Evolutionary conservation across 2,329 filamentous ascomycete species (phyloP).

Genomic region (Claviceps sorghi): DNA sequence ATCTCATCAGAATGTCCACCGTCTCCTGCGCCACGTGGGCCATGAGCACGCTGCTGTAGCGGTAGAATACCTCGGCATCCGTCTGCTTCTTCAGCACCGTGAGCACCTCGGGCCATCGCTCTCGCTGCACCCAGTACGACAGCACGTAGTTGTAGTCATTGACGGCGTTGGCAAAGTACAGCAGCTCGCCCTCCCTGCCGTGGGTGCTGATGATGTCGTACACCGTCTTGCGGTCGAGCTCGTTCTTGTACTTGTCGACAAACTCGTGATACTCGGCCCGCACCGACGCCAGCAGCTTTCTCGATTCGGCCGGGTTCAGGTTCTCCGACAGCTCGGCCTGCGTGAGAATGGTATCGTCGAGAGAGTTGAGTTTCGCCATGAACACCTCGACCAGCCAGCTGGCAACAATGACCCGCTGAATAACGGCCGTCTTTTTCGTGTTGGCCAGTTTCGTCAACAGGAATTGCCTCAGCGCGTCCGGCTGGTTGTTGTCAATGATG

Average conservation of each 20-base stretch:
- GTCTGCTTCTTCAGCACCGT: constrained; percentile 85
- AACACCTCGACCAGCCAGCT: constrained; percentile 93
- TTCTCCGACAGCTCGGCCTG: constrained; percentile 67
- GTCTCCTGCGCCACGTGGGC: constrained; percentile 69
- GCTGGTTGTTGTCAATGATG: constrained; percentile 80
- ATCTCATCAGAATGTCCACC: constrained; percentile 91
- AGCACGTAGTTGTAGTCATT: constrained; percentile 92
- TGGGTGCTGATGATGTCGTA: constrained; percentile 96
- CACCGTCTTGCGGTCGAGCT: constrained; percentile 79
- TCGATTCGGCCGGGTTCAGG: constrained; percentile 54
- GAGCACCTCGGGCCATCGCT: constrained; percentile 78
- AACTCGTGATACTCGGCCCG: constrained; percentile 80
- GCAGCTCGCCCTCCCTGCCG: constrained; percentile 78
- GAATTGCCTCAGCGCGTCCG: constrained; percentile 83
- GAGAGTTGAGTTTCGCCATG: constrained; percentile 89
- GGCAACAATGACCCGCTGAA: constrained; percentile 92
- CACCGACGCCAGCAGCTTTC: constrained; percentile 54
- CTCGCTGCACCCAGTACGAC: constrained; percentile 92
- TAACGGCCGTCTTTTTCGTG: constrained; percentile 68
- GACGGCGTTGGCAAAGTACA: constrained; percentile 77
- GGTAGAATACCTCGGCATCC: constrained; percentile 85
- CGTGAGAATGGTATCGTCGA: constrained; percentile 88
- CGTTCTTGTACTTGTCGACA: constrained; percentile 65
- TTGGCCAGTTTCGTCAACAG: constrained; percentile 68
- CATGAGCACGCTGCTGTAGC: constrained; percentile 95